Evolutionary conservation across 768 basidiomycete genomes (phyloP), one percentile per base, ranked within the genome.

Genomic region (Omphalotus guepiniiformis): DNA sequence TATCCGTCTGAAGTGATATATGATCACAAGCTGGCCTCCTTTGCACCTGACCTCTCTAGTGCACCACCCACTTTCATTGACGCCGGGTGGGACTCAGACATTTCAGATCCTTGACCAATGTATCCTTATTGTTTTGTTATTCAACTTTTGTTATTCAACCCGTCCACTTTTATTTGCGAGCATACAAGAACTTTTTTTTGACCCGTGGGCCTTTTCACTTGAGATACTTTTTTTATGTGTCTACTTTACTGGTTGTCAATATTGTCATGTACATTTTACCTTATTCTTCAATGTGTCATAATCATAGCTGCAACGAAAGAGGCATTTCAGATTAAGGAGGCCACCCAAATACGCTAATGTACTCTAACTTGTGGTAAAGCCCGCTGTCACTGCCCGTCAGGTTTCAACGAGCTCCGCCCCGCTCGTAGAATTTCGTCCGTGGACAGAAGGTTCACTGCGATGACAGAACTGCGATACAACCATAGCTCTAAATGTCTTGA

Each of bases 351-450:
- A n/a, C n/a, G n/a, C n/a, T n/a, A n/a, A n/a, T n/a, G n/a, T n/a
- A n/a, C n/a, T n/a, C n/a, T n/a, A n/a, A n/a, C n/a, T n/a, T n/a
- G n/a, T n/a, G n/a, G n/a, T n/a, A n/a, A n/a, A n/a, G n/a, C n/a
- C n/a, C n/a, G n/a, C n/a, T n/a, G n/a, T 60, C 74, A 71, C 42
- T 66, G 70, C 15, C 85, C 87, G 41, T 92, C 88, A 7, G 89
- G 78, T 62, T 92, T 92, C 59, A 92, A 70, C 42, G 88, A 92
- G 64, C 86, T 90, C 48, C 90, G 85, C 28, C 90, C 90, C 21
- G 90, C 90, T 39, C 90, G 78, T 54, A 98, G 68, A 52, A 98
- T 95, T 71, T 99, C 95, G 66, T 99, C 95, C 29, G 93, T 96
- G 26, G 90, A 93, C 45, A 98, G 68, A 49, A 98, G 73, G 66